These are phyloP conservation scores for Mycena sp. DNA, from an alignment of 1,284 basidiomycete genomes.

Conservation along the genomic window DNA sequence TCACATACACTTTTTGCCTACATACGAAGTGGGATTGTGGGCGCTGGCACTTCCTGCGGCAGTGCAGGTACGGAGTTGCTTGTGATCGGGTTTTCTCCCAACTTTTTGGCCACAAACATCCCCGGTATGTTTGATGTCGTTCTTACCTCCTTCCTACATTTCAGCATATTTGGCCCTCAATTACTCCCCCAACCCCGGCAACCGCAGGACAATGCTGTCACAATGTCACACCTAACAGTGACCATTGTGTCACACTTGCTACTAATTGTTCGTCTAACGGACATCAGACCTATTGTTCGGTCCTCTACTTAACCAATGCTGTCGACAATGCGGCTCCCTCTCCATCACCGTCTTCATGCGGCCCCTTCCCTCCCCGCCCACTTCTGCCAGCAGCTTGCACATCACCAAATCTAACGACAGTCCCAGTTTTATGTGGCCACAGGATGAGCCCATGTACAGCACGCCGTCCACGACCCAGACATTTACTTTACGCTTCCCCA, in stretches of 20 bases:
- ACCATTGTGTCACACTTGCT: too few species aligned
- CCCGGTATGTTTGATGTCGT: not conserved
- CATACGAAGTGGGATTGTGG: too few species aligned
- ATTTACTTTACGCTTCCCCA: conserved; percentile 14
- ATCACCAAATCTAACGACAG: not conserved
- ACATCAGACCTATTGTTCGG: conserved; percentile 1
- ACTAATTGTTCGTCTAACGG: not conserved
- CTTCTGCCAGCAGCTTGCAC: not conserved
- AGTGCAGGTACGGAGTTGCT: too few species aligned
- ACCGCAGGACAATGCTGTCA: too few species aligned
- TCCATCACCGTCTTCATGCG: not conserved
- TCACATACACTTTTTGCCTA: too few species aligned
- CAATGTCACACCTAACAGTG: too few species aligned
- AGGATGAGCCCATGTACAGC: conserved; percentile 5
- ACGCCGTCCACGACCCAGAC: conserved; percentile 11
- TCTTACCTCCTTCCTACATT: too few species aligned
- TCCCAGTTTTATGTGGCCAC: conserved; percentile 1
- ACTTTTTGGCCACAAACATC: too few species aligned
- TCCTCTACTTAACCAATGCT: conserved; percentile 9
- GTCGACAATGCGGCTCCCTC: not conserved
- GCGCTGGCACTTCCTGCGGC: too few species aligned
- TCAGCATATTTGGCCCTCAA: too few species aligned
- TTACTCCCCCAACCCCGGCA: too few species aligned
- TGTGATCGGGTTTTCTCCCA: too few species aligned
- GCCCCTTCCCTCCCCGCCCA: conserved; percentile 22